Percentiles rank a stretch among this genome's conserved stretches.
phyloP scores from a whole-genome alignment of 768 basidiomycete species.

The Amyloporia xantha region DNA sequence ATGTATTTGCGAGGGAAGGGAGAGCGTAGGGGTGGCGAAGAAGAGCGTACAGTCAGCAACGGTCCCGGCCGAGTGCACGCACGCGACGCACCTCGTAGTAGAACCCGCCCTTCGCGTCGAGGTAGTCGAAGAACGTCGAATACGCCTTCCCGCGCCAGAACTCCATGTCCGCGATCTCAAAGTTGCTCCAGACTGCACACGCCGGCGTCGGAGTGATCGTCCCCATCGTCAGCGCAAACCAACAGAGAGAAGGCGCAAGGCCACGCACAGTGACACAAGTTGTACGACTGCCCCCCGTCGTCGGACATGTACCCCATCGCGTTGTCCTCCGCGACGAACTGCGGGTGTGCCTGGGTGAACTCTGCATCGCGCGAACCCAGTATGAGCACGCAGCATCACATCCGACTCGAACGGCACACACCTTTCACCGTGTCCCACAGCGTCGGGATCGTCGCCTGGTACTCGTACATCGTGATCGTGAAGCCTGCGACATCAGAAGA shows the following conservation, averaged over 20 bases:
- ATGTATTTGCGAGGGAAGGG: background rate
- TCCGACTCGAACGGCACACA: slow-evolving; percentile 12
- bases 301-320: slow-evolving; percentile 60
- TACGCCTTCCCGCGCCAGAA: slow-evolving; percentile 87
- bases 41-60: no score
- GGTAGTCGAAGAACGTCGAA: slow-evolving; percentile 71
- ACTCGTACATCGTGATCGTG: slow-evolving; percentile 60
- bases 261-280: slow-evolving; percentile 42
- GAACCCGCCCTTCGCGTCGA: slow-evolving; percentile 82
- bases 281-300: slow-evolving; percentile 57
- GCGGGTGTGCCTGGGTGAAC: slow-evolving; percentile 47
- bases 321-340: slow-evolving; percentile 51
- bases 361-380: slow-evolving; percentile 28
- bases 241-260: background rate
- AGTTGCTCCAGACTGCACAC: slow-evolving; percentile 54
- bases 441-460: slow-evolving; percentile 53
- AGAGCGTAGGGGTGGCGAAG: background rate
- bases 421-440: slow-evolving; percentile 56
- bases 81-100: slow-evolving; percentile 70
- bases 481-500: slow-evolving; percentile 35
- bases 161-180: slow-evolving; percentile 81
- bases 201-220: background rate
- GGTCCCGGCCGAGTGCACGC: background rate
- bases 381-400: slow-evolving; percentile 25
- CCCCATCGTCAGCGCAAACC: background rate